Conservation (phyloP, 1,284 basidiomycete species). For the Inonotus obliquus region DNA sequence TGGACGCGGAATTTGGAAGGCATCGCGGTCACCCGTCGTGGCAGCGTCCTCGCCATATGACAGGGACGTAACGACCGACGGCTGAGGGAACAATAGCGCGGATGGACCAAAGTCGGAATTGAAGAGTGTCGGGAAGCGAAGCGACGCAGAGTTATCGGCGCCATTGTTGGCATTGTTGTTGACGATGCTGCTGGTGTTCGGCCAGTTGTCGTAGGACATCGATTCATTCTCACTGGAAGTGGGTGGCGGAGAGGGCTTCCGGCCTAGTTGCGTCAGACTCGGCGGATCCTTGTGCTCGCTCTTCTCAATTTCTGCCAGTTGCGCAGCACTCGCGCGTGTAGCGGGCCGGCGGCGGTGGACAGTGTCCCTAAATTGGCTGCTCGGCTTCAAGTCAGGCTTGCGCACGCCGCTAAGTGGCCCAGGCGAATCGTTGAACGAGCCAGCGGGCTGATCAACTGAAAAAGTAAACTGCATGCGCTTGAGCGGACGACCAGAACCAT, state of each 20-base stretch:
- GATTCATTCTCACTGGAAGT: not conserved
- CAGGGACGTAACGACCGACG: constrained; percentile 58
- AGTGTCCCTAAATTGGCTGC: constrained; percentile 58
- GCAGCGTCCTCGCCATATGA: constrained; percentile 69
- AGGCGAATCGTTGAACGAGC: constrained; percentile 31
- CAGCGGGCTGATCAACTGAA: constrained; percentile 61
- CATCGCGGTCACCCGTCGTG: constrained; percentile 37
- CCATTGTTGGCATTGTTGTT: constrained; percentile 18
- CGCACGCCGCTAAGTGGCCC: constrained; percentile 41
- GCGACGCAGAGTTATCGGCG: constrained; percentile 26
- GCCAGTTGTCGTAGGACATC: not conserved
- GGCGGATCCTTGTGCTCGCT: constrained; percentile 9
- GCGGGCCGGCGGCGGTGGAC: constrained; percentile 35
- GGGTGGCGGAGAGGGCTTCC: constrained; percentile 14
- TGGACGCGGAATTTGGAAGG: constrained; percentile 63
- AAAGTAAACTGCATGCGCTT: constrained; percentile 85
- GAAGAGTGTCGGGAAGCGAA: constrained; percentile 68
- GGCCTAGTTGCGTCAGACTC: constrained; percentile 10
- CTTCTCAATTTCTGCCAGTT: not conserved
- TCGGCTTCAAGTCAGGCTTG: constrained; percentile 64
- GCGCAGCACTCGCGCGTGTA: constrained; percentile 29
- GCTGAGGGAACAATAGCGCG: constrained; percentile 64
- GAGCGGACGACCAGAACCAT: constrained; percentile 57
- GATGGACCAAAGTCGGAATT: constrained; percentile 67
- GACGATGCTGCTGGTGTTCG: not conserved